A percentile compares a stretch with the other conserved stretches of the same genome.
phyloP scores from a whole-genome alignment of 345 rosid species.

The Schrenkiella parvula region DNA sequence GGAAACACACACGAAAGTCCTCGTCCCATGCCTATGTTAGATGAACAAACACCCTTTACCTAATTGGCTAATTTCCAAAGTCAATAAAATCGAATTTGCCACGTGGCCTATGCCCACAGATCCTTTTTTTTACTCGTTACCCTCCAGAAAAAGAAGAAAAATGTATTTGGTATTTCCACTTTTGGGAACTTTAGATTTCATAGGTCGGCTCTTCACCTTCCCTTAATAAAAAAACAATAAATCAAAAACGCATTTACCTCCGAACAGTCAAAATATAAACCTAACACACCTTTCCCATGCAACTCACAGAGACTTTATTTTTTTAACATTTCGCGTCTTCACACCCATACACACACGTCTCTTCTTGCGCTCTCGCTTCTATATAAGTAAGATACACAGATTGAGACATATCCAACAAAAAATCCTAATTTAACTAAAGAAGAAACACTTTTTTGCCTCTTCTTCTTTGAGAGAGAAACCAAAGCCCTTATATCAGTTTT shows the following conservation, averaged over 20 bases:
- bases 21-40: slow-evolving; percentile 24
- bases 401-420: neutral
- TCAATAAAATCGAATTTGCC: slow-evolving; percentile 14
- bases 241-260: slow-evolving; percentile 33
- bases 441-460: neutral
- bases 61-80: slow-evolving; percentile 7
- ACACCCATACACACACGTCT: slow-evolving; percentile 31
- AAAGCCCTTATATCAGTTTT: neutral
- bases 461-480: neutral
- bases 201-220: slow-evolving; percentile 31
- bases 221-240: slow-evolving; percentile 8
- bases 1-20: slow-evolving; percentile 28
- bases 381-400: slow-evolving; percentile 7
- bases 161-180: slow-evolving; percentile 21
- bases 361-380: slow-evolving; percentile 15
- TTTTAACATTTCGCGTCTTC: slow-evolving; percentile 13
- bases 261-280: slow-evolving; percentile 33
- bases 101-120: slow-evolving; percentile 6
- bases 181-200: slow-evolving; percentile 14
- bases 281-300: slow-evolving; percentile 37
- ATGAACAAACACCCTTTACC: slow-evolving; percentile 27
- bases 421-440: neutral
- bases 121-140: neutral
- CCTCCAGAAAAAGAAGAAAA: neutral
- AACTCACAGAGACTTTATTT: slow-evolving; percentile 6